A percentile compares a stretch with the other conserved stretches of the same genome.
These are phyloP conservation scores for Mallotus repandus DNA, from an alignment of 441 rosid genomes.

Conservation along the genomic window DNA sequence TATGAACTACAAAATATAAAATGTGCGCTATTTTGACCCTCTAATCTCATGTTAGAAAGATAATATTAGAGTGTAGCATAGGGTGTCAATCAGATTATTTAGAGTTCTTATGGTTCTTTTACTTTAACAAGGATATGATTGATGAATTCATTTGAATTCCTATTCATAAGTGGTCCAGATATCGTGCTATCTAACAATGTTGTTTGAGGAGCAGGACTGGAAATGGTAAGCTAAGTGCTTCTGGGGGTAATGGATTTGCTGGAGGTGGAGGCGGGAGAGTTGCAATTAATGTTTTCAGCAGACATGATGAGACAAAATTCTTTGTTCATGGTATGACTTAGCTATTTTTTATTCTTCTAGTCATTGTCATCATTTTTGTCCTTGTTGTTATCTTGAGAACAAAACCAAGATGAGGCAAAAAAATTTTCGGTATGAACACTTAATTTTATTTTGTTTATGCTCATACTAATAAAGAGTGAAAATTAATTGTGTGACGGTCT, in stretches of 20 bases:
- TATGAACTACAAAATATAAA: background rate
- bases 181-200: slow-evolving; percentile 12
- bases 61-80: background rate
- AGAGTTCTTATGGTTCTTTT: slow-evolving; percentile 3
- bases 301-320: slow-evolving; percentile 51
- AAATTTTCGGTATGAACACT: background rate
- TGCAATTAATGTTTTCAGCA: slow-evolving; percentile 67
- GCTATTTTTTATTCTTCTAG: slow-evolving; percentile 1
- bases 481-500: background rate
- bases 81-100: background rate
- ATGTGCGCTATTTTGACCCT: background rate
- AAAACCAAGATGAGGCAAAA: background rate
- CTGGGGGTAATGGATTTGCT: slow-evolving; percentile 73
- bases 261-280: slow-evolving; percentile 86
- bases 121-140: background rate
- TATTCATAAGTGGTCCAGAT: slow-evolving; percentile 7
- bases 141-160: slow-evolving; percentile 6
- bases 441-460: background rate
- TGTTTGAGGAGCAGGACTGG: slow-evolving; percentile 52
- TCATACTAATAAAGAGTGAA: background rate
- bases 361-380: background rate
- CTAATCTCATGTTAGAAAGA: background rate
- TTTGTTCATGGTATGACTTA: slow-evolving; percentile 56
- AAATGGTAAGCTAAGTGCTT: slow-evolving; percentile 54
- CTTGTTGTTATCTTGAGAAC: background rate